Percentiles rank a stretch among this genome's conserved stretches.
Evolutionary conservation across 2,329 filamentous ascomycete genomes (phyloP).

Genomic region (Fusarium irregulare): DNA sequence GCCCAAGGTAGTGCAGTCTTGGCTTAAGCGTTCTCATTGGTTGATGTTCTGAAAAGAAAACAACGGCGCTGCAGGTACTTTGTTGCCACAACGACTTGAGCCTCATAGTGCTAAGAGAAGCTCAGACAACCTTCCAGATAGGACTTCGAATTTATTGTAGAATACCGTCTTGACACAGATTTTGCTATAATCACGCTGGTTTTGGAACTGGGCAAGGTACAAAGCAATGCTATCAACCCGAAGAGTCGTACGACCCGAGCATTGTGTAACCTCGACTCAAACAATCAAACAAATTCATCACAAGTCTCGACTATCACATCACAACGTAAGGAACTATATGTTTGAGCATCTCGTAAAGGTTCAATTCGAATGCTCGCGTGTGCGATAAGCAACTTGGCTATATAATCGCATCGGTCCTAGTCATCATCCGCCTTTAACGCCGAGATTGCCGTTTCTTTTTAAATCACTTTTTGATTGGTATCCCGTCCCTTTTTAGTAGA

Average conservation of each 20-base stretch:
- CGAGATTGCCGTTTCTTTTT: constrained; percentile 50
- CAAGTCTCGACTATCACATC: constrained; percentile 3
- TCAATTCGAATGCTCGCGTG: constrained; percentile 52
- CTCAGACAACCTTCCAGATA: neutral
- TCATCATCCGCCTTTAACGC: constrained; percentile 52
- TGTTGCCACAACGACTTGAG: constrained; percentile 38
- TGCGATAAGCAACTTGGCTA: constrained; percentile 49
- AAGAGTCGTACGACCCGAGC: neutral
- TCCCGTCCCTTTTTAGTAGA: constrained; percentile 76
- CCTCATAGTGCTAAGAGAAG: neutral
- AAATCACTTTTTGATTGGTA: constrained; percentile 47
- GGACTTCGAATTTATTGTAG: neutral
- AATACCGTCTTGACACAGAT: neutral
- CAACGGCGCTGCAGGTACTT: neutral
- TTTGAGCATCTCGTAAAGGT: constrained; percentile 49
- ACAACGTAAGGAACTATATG: constrained; percentile 7
- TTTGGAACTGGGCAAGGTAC: neutral
- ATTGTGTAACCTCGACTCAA: no score
- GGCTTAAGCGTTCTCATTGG: constrained; percentile 20
- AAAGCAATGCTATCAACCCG: neutral
- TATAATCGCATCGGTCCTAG: constrained; percentile 52
- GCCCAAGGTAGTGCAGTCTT: neutral
- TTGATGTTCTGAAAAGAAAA: constrained; percentile 18
- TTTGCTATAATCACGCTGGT: neutral
- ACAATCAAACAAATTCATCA: neutral